Percentiles rank a stretch among this genome's conserved stretches.
Conservation (phyloP, 805 yeast species). For the Wickerhamiella azymoides region DNA sequence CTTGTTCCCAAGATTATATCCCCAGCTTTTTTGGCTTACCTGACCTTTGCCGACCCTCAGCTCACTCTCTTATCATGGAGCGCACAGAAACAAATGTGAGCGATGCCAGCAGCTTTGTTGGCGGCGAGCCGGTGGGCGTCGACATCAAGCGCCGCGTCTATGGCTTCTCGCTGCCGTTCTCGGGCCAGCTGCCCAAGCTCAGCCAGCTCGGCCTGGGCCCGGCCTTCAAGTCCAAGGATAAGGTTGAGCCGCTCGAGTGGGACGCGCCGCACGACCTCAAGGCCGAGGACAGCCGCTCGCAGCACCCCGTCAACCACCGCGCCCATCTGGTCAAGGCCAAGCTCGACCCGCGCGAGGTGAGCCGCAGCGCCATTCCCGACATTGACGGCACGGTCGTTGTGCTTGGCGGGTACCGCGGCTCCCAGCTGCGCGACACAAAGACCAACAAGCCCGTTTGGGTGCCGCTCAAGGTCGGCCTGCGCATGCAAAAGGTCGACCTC, state of each 20-base stretch:
- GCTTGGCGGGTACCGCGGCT: slow-evolving; percentile 83
- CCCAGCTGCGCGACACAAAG: slow-evolving; percentile 49
- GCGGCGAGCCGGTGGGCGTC: slow-evolving; percentile 12
- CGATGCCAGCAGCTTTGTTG: slow-evolving; percentile 9
- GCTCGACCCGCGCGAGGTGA: slow-evolving; percentile 29
- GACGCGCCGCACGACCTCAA: slow-evolving; percentile 24
- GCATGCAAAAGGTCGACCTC: slow-evolving; percentile 54
- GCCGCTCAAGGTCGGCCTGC: slow-evolving; percentile 72
- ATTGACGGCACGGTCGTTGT: slow-evolving; percentile 68
- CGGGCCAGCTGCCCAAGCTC: slow-evolving; percentile 27
- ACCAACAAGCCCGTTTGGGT: slow-evolving; percentile 69
- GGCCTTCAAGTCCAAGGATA: slow-evolving; percentile 3
- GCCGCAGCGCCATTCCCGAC: not conserved
- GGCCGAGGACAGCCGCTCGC: slow-evolving; percentile 35
- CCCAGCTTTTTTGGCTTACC: no score
- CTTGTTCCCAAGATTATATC: no score
- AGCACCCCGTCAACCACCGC: slow-evolving; percentile 46
- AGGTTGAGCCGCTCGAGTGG: slow-evolving; percentile 14
- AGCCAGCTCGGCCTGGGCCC: not conserved
- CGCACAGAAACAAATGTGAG: slow-evolving; percentile 1
- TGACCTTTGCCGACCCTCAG: not conserved
- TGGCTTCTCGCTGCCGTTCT: slow-evolving; percentile 44
- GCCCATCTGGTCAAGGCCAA: slow-evolving; percentile 56
- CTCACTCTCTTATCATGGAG: not conserved
- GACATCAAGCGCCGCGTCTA: slow-evolving; percentile 9